Evolutionary conservation across 2,329 filamentous ascomycete species (phyloP).

Genomic region (Chaetomium sp.): DNA sequence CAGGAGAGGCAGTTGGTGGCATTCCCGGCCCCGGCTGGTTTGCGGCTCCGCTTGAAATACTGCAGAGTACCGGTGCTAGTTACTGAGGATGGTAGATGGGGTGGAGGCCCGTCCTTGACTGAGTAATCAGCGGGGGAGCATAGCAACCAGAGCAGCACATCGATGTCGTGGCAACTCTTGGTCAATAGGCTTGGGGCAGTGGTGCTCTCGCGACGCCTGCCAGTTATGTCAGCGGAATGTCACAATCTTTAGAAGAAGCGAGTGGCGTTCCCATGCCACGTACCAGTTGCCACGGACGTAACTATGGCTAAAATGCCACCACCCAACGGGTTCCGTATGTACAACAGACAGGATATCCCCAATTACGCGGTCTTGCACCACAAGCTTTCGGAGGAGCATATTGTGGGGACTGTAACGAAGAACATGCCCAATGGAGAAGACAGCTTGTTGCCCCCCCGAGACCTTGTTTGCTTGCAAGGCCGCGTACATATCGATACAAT

Average conservation of each 20-base stretch:
- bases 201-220: constrained; percentile 62
- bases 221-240: background rate
- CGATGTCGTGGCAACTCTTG: constrained; percentile 95
- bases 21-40: constrained; percentile 64
- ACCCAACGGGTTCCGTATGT: constrained; percentile 90
- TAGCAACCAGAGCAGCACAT: constrained; percentile 85
- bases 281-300: constrained; percentile 85
- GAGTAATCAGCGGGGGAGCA: constrained; percentile 57
- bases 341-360: constrained; percentile 81
- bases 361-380: constrained; percentile 68
- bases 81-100: constrained; percentile 71
- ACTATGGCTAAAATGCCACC: constrained; percentile 90
- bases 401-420: constrained; percentile 92
- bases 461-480: constrained; percentile 40
- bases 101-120: constrained; percentile 34
- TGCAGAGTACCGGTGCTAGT: constrained; percentile 70
- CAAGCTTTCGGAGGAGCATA: constrained; percentile 69
- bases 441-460: constrained; percentile 29
- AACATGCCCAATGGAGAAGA: constrained; percentile 93
- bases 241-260: background rate
- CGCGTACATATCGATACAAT: constrained; percentile 69
- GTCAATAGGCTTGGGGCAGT: constrained; percentile 80
- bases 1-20: constrained; percentile 88
- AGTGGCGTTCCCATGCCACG: background rate
- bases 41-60: constrained; percentile 68